Base-by-base conservation (phyloP, 441 rosid species). In the Manihot esculenta region DNA sequence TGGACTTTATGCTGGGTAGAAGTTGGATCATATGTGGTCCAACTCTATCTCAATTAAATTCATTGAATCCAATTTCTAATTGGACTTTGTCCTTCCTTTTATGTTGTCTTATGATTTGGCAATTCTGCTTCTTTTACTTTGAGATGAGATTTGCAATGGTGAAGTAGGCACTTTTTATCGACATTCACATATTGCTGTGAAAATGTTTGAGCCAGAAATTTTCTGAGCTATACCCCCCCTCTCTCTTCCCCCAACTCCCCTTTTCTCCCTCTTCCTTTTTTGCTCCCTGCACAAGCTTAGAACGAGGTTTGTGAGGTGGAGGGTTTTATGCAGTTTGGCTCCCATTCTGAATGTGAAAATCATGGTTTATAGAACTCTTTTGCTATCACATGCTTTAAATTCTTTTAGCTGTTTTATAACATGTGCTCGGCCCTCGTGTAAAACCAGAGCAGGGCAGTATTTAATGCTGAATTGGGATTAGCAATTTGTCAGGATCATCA, bases 81-180 rank as follows among this genome's bases (percentile, higher is more conserved):
- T 41, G 20, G 9, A 47, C 48, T 20, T 14, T 60, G 23, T 64
- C 24, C 50, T 2, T 15, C 20, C 53, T 33, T 72, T 42, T 48
- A 58, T 60, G 64, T 62, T 67, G 54, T 69, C n/a, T 62, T 48
- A 41, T 78, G 66, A 47, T 48, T 74, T 44, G 64, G 26, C 44
- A 35, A 50, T 62, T 62, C 50, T 71, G 10, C 63, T 69, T 67
- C 53, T 17, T 27, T 47, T 60, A 57, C 71, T 30, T 42, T 20
- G 15, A 55, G 51, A 44, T 38, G 44, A 41, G 70, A 57, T 60
- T 58, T 20, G 48, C 17, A 47, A 50, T 54, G 7, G 23, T 62
- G 48, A 7, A 66, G 18, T 69, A 12, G 69, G 66, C 35, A 70
- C 23, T 41, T 54, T 15, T 18, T 51, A 30, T 58, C 38, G 33